phyloP scores from a whole-genome alignment of 1,139 yeast genomes.

The Diutina siamensis region DNA sequence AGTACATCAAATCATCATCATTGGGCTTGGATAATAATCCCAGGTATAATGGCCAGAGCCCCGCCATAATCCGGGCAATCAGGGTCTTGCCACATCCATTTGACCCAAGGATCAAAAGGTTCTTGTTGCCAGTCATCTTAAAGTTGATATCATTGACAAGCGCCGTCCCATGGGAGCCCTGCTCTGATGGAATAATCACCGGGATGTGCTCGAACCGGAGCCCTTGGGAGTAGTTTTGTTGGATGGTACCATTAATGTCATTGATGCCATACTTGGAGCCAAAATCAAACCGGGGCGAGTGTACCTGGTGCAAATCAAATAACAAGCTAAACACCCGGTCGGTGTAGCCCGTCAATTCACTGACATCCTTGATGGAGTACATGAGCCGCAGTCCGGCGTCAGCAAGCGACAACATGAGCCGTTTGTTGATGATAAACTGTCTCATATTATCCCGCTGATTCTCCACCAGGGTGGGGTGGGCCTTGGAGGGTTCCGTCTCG shows the following conservation, averaged over 20 bases:
- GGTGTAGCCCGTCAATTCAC: conserved; percentile 83
- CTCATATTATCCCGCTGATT: conserved; percentile 54
- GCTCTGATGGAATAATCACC: conserved; percentile 60
- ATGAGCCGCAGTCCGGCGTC: conserved; percentile 95
- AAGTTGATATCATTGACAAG: conserved; percentile 51
- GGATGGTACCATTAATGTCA: conserved; percentile 73
- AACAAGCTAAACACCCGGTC: conserved; percentile 72
- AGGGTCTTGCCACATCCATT: conserved; percentile 90
- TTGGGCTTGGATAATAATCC: conserved; percentile 78
- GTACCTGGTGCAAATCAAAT: conserved; percentile 71
- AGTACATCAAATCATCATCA: conserved; percentile 57
- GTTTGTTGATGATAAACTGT: conserved; percentile 80
- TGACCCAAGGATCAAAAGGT: conserved; percentile 70
- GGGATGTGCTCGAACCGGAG: conserved; percentile 76
- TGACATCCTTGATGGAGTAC: conserved; percentile 91
- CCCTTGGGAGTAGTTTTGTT: conserved; percentile 59
- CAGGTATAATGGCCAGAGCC: conserved; percentile 82
- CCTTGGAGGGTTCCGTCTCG: conserved; percentile 10
- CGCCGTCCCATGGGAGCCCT: conserved; percentile 43
- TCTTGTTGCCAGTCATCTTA: conserved; percentile 55
- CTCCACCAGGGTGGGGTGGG: conserved; percentile 14
- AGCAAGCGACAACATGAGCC: conserved; percentile 81
- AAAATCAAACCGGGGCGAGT: conserved; percentile 55
- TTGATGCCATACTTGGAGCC: conserved; percentile 42
- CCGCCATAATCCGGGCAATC: conserved; percentile 74